Base-by-base conservation (phyloP, 345 rosid genomes). In the Schrenkiella parvula region DNA sequence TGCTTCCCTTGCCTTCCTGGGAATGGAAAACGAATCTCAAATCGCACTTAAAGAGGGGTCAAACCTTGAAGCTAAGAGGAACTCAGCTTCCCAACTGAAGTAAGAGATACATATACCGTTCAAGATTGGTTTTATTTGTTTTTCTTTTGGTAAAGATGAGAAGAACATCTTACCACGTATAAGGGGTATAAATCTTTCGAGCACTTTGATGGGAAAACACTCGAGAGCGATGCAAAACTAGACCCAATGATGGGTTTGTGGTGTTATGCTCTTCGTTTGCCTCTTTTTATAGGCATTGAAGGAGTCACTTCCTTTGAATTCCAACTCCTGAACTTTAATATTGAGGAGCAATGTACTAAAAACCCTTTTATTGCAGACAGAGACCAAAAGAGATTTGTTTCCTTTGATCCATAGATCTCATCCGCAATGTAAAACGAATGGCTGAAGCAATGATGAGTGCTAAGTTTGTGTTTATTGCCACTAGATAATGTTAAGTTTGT, bases 1-100 rank as follows among this genome's bases (percentile, higher is more conserved):
- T 31, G 89, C 79, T 1, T 88, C 97, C 3, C 96, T 88, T 41
- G 78, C 84, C 44, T 66, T 72, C 22, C 48, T 87, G 34, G 96
- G 92, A 62, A 90, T 78, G 88, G 97, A 88, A 79, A 86, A 78
- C 5, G 98, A 93, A 78, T 89, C 97, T 52, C 87, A 84, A 55
- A 77, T 84, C 38, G 93, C 98, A 37, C 85, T 93, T 6, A 83
- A 84, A 75, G 98, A 93, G 55, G 97, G 88, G 2, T 74, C 93
- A 5, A 75, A 84, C 68, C 90, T 86, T 22, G 98, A 93, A 82
- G 83, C 68, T 48, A 86, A 82, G 67, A 70, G 75, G 71, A 63
- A 53, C 53, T 43, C 64, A 51, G 28, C 64, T 31, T 42, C 74
- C 22, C 48, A 48, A 29, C 47, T 11, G 42, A 69, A 76, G 75